Evolutionary conservation across 2,329 filamentous ascomycete genomes (phyloP).

Genomic region (Penicillium crustosum): DNA sequence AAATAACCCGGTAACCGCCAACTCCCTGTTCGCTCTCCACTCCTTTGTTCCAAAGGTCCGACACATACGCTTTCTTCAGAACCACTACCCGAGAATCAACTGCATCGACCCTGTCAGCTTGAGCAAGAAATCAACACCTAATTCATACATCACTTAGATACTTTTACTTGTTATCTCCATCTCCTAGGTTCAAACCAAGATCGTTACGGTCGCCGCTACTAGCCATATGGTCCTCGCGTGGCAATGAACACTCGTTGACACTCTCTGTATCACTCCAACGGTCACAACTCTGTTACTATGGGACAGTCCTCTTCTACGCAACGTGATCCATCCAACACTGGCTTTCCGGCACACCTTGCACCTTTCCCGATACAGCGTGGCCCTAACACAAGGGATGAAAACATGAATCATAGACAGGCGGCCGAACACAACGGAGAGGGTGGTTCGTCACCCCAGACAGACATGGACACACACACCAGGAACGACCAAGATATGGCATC

Average conservation of each 20-base stretch:
- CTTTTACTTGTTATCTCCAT: background rate
- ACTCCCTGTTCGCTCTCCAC: background rate
- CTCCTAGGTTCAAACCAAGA: background rate
- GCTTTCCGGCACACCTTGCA: constrained; percentile 23
- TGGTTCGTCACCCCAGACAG: constrained; percentile 18
- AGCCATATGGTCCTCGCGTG: constrained; percentile 26
- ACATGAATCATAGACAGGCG: constrained; percentile 34
- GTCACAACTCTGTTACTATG: constrained; percentile 38
- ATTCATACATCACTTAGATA: background rate
- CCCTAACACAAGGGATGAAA: constrained; percentile 34
- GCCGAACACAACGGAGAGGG: constrained; percentile 29
- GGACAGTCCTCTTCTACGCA: constrained; percentile 46
- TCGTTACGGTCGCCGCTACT: constrained; percentile 15
- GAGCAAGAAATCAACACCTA: background rate
- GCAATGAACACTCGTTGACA: constrained; percentile 31
- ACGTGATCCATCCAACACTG: constrained; percentile 35
- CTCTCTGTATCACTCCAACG: constrained; percentile 19
- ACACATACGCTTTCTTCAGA: constrained; percentile 1
- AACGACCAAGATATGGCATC: constrained; percentile 14
- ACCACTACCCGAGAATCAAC: background rate
- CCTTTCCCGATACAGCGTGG: constrained; percentile 23
- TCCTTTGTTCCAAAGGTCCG: constrained; percentile 15
- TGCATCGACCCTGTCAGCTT: background rate
- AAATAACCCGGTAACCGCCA: background rate
- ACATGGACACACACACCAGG: constrained; percentile 13